These are phyloP conservation scores for Vigna trinervia DNA, from an alignment of 306 rosid species.

Conservation along the genomic window DNA sequence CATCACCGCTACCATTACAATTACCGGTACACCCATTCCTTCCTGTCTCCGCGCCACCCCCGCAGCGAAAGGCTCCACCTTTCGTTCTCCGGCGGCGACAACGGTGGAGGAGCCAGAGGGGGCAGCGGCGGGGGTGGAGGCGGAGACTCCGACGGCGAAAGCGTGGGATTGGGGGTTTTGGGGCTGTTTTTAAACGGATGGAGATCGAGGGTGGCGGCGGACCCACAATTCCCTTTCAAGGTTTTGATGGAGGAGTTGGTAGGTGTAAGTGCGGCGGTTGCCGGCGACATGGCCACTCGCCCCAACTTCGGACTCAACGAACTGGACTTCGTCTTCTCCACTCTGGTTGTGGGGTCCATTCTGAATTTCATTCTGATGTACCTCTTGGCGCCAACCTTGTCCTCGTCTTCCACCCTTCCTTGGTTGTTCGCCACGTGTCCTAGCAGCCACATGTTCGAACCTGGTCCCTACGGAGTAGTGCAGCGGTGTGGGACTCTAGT, in stretches of 20 bases:
- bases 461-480: constrained; percentile 58
- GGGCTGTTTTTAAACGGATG: constrained; percentile 71
- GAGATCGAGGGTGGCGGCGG: constrained; percentile 87
- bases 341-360: constrained; percentile 89
- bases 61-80: constrained; percentile 42
- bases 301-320: constrained; percentile 93
- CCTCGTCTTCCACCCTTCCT: constrained; percentile 56
- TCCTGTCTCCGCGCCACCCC: constrained; percentile 36
- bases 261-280: constrained; percentile 77
- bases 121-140: background rate
- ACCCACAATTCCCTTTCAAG: constrained; percentile 95
- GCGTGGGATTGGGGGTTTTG: constrained; percentile 57
- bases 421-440: constrained; percentile 72
- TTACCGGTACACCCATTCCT: background rate
- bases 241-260: constrained; percentile 91
- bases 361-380: constrained; percentile 91
- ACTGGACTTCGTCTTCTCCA: constrained; percentile 92
- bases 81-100: constrained; percentile 56
- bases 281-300: constrained; percentile 93
- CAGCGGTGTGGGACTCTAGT: constrained; percentile 69
- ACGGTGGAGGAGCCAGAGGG: constrained; percentile 47
- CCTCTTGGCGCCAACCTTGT: constrained; percentile 73
- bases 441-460: constrained; percentile 87
- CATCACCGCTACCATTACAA: background rate
- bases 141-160: constrained; percentile 1